Evolutionary conservation across 1,139 yeast species (phyloP).

Genomic region (Yamadazyma kanchanaburiensis): DNA sequence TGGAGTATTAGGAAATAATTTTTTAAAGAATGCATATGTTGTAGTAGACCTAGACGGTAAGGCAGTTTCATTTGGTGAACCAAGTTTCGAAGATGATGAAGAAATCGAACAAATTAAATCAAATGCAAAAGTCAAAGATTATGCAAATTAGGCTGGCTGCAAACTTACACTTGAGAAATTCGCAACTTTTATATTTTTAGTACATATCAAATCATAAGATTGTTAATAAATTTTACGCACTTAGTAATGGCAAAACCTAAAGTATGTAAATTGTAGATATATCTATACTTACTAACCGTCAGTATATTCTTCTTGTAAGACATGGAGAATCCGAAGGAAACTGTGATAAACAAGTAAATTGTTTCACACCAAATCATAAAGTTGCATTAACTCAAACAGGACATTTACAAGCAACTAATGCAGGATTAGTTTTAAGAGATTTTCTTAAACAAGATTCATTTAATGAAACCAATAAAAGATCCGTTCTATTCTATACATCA

Average conservation of each 20-base stretch:
- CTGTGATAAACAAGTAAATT: slow-evolving; percentile 74
- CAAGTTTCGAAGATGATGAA: not conserved
- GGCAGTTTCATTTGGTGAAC: slow-evolving; percentile 12
- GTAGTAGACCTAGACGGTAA: slow-evolving; percentile 21
- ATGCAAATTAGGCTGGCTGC: too few relatives aligned
- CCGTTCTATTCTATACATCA: slow-evolving; percentile 67
- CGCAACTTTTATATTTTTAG: too few relatives aligned
- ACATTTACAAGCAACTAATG: slow-evolving; percentile 60
- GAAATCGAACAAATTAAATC: too few relatives aligned
- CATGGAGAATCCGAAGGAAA: slow-evolving; percentile 94
- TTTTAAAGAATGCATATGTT: slow-evolving; percentile 23
- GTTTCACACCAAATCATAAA: slow-evolving; percentile 72
- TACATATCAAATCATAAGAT: too few relatives aligned
- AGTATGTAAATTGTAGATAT: slow-evolving; percentile 31
- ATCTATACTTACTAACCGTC: slow-evolving; percentile 10
- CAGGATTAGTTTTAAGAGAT: slow-evolving; percentile 59
- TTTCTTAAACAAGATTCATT: slow-evolving; percentile 49
- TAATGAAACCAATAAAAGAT: slow-evolving; percentile 25
- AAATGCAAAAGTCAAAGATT: too few relatives aligned
- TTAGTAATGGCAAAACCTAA: slow-evolving; percentile 64
- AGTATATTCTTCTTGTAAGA: slow-evolving; percentile 75
- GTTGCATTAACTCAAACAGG: slow-evolving; percentile 72
- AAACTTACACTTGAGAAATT: too few relatives aligned
- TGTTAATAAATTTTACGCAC: too few relatives aligned
- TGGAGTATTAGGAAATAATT: slow-evolving; percentile 18